A percentile compares a stretch with the other conserved stretches of the same genome.
phyloP scores from a whole-genome alignment of 2,329 filamentous ascomycete genomes.

The Ceratocystis variospora region DNA sequence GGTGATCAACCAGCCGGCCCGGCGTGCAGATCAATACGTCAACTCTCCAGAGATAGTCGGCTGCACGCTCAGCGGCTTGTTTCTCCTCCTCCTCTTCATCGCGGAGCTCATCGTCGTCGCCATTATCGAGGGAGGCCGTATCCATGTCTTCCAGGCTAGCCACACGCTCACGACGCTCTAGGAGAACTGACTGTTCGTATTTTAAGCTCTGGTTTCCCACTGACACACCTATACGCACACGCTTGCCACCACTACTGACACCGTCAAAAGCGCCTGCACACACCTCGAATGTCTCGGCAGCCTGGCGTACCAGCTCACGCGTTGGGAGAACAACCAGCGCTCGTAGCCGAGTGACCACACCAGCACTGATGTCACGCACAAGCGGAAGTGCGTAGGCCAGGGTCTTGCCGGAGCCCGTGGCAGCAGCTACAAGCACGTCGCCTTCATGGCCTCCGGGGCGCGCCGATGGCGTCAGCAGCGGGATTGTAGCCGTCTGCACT shows the following conservation, averaged over 20 bases:
- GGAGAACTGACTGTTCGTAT: constrained; percentile 40
- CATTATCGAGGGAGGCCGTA: constrained; percentile 20
- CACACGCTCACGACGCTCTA: constrained; percentile 41
- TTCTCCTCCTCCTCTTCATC: constrained; percentile 31
- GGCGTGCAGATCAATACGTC: constrained; percentile 87
- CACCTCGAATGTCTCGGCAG: constrained; percentile 60
- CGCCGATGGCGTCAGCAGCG: constrained; percentile 56
- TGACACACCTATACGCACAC: constrained; percentile 66
- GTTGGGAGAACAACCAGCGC: constrained; percentile 83
- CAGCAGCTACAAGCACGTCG: constrained; percentile 80
- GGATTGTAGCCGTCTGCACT: constrained; percentile 45
- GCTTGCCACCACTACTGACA: constrained; percentile 36
- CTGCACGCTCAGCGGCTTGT: constrained; percentile 47
- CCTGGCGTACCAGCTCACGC: constrained; percentile 77
- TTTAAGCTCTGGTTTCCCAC: constrained; percentile 68
- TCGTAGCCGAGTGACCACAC: constrained; percentile 51
- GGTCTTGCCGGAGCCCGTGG: constrained; percentile 93
- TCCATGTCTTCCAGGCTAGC: neutral
- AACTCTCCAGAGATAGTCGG: constrained; percentile 54
- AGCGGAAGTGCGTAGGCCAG: constrained; percentile 82
- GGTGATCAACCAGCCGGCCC: constrained; percentile 80
- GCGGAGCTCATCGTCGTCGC: constrained; percentile 24
- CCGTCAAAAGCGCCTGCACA: constrained; percentile 51
- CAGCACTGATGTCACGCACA: constrained; percentile 57
- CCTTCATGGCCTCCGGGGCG: constrained; percentile 41